phyloP scores from a whole-genome alignment of 2,329 filamentous ascomycete genomes.

The Dothiorella sarmentorum region DNA sequence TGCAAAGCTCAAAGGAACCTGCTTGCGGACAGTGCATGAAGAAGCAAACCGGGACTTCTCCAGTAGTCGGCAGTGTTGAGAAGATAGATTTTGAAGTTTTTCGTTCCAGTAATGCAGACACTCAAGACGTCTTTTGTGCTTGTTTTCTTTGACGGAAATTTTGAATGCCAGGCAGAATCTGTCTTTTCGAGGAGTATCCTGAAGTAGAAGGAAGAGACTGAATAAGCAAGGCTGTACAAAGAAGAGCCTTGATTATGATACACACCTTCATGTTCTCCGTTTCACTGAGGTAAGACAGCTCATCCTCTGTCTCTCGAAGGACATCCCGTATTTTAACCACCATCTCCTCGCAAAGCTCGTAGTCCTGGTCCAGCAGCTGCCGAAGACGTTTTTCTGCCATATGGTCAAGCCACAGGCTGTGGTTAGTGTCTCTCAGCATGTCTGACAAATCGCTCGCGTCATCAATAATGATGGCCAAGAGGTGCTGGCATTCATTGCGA shows the following conservation, averaged over 20 bases:
- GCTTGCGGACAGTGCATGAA: neutral
- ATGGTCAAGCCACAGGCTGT: constrained; percentile 3
- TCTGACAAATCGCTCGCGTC: constrained; percentile 21
- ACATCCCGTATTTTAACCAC: constrained; percentile 15
- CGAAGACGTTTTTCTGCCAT: constrained; percentile 17
- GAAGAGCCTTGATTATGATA: too few relatives aligned
- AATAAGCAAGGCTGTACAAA: too few relatives aligned
- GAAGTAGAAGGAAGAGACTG: neutral
- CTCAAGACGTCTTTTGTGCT: constrained; percentile 7
- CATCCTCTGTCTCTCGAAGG: constrained; percentile 18
- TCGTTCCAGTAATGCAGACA: constrained; percentile 19
- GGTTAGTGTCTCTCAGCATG: neutral
- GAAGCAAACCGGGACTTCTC: constrained; percentile 10
- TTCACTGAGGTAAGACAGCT: constrained; percentile 13
- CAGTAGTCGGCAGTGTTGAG: constrained; percentile 8
- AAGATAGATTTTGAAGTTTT: constrained; percentile 4
- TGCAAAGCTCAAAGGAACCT: constrained; percentile 9
- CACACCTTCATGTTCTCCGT: neutral
- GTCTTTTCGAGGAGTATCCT: neutral
- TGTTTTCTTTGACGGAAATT: constrained; percentile 17
- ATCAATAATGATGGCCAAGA: constrained; percentile 22
- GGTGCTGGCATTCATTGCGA: constrained; percentile 25
- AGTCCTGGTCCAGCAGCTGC: constrained; percentile 18
- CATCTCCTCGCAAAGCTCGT: constrained; percentile 19
- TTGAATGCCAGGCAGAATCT: constrained; percentile 14